phyloP scores from a whole-genome alignment of 495 filamentous ascomycete species.

The Talaromyces trachyspermus region DNA sequence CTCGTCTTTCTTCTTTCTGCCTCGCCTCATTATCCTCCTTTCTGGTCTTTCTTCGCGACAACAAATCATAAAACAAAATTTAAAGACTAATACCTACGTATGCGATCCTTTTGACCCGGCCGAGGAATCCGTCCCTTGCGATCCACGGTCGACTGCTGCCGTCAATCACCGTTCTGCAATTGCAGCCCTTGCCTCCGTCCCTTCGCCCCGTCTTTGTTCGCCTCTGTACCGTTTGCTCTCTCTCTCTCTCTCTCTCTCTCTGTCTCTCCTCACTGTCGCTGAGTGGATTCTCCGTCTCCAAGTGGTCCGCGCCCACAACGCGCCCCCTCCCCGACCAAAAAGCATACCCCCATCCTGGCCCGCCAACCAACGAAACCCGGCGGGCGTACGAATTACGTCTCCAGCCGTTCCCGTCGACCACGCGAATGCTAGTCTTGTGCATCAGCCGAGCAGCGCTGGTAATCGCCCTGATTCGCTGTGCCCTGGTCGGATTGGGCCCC shows the following conservation, averaged over 20 bases:
- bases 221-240: constrained; percentile 5
- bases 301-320: constrained; percentile 5
- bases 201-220: constrained; percentile 9
- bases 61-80: too few relatives aligned
- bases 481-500: constrained; percentile 8
- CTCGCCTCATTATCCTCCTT: too few relatives aligned
- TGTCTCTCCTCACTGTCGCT: constrained; percentile 8
- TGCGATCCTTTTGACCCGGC: background rate
- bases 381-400: constrained; percentile 8
- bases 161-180: constrained; percentile 6
- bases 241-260: too few relatives aligned
- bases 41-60: too few relatives aligned
- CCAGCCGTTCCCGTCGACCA: constrained; percentile 10
- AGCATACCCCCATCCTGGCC: background rate
- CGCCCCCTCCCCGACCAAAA: background rate
- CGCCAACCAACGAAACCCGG: constrained; percentile 5
- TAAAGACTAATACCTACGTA: background rate
- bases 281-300: constrained; percentile 9
- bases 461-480: constrained; percentile 8
- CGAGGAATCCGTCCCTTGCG: constrained; percentile 9
- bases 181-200: constrained; percentile 3
- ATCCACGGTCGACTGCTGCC: constrained; percentile 3
- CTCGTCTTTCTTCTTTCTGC: constrained; percentile 12
- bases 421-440: constrained; percentile 11
- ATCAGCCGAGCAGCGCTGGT: constrained; percentile 10